Evolutionary conservation across 2,329 filamentous ascomycete genomes (phyloP), one percentile per base, ranked within the genome.

Genomic region (Alternaria ventricosa): DNA sequence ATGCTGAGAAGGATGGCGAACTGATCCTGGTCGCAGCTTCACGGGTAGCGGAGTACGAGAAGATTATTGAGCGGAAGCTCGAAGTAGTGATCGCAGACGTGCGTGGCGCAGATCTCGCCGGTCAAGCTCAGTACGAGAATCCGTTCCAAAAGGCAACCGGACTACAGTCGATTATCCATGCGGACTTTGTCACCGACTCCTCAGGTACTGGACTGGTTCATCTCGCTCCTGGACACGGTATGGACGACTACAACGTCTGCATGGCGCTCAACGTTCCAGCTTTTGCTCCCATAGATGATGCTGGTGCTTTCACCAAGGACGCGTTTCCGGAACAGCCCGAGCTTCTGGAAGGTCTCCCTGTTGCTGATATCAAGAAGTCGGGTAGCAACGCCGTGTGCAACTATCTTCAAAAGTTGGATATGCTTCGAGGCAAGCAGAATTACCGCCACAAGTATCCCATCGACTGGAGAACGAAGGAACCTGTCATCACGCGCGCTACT

Each of bases 201-300:
- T 96, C 95, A n/a, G 96, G 96, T 55, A 94, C 95, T 23, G 96
- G 96, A 11, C 84, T 99, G n/a, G 96, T 99, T 30, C 96, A 99
- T 78, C 86, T 94, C 68, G 96, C 96, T 3, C 95, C 96, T 7
- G 96, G 96, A 4, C 96, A 99, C 76, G 96, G 96, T 47, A 96
- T 97, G 84, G 96, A 99, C 43, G 96, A 99, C 77, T 99, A 98
- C 76, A 89, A 95, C 64, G 88, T 90, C 6, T 97, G 94, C 78
- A 86, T 87, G 51, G 80, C 86, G 23, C 84, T 91, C 49, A 90
- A 88, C 2, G 92, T 98, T 59, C 84, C 78, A 6, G 91, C 91
- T 1, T 90, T 91, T 72, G 93, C 95, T 5, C 95, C 95, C 0
- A 90, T 99, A 13, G 90, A 97, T 69, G 90, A 93, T 69, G 85